Base-by-base conservation (phyloP, 176 grass and related monocot genomes). In the Eragrostis curvula region DNA sequence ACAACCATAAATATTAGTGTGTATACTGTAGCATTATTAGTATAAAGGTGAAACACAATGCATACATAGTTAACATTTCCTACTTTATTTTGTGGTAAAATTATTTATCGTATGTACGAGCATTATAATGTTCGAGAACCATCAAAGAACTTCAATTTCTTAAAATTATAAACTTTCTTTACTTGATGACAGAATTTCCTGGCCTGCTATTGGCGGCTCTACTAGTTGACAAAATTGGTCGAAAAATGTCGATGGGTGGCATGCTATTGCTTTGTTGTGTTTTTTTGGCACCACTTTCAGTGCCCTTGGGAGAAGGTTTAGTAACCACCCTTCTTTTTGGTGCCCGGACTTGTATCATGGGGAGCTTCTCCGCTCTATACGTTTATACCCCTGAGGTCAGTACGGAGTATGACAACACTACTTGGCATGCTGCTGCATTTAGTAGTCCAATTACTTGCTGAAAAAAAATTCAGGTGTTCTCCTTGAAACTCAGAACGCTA, bases 381-480 rank as follows among this genome's bases (percentile, higher is more conserved):
- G 73, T 91, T 46, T 97, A 93, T 56, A 27, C 86, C 11, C 88
- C 86, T 53, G 94, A 97, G 94, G 94, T 93, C 60, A 85, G 90
- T 82, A 51, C n/a, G 24, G 70, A 36, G 9, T 53, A 29, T 43
- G 11, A 4, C 57, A 44, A 75, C 14, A 55, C 49, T 5, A 55
- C 8, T 53, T 6, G 20, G 5, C 23, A 40, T 67, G 23, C 21
- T 40, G 5, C 14, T 77, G 39, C 11, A 64, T 74, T 60, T 45
- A 48, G 30, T 68, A 20, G 6, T 75, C 32, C 32, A 36, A 4
- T 36, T 36, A 36, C 32, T 36, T 17, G 48, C 30, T 43, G 6
- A 29, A 78, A 65, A 28, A 78, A 30, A 62, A 29, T 65, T 65
- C 43, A 45, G 44, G 47, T 49, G 3, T 12, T 10, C 48, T 52